Conservation (phyloP, 78 protist genomes). For the Tieghemostelium lacteum region DNA sequence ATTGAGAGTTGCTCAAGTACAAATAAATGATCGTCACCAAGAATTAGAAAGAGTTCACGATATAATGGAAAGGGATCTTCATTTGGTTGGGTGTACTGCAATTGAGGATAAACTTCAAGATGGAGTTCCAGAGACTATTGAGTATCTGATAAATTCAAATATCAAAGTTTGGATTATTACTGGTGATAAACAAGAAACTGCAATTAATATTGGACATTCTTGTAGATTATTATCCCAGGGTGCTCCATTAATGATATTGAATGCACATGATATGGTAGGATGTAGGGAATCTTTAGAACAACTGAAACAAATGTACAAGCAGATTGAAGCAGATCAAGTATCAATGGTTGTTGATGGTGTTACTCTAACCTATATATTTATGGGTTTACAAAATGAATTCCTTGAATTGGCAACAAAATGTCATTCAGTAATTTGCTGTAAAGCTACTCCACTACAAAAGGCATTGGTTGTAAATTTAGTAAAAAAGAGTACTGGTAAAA, state of each 20-base stretch:
- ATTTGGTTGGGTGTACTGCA: conserved; percentile 89
- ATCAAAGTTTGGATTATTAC: conserved; percentile 89
- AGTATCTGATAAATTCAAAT: conserved; percentile 33
- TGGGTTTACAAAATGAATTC: conserved; percentile 52
- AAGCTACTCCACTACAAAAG: conserved; percentile 94
- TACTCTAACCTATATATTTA: conserved; percentile 21
- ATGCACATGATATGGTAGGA: conserved; percentile 34
- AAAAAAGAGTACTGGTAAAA: conserved; percentile 3
- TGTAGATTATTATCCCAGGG: conserved; percentile 43
- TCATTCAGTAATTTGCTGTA: conserved; percentile 89
- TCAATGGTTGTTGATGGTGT: conserved; percentile 74
- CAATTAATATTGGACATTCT: conserved; percentile 91
- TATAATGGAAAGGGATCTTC: conserved; percentile 78
- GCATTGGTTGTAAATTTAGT: conserved; percentile 88
- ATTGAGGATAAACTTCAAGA: conserved; percentile 92
- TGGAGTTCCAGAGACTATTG: conserved; percentile 89
- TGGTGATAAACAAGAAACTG: conserved; percentile 94
- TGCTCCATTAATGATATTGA: conserved; percentile 30
- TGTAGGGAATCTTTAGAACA: not conserved
- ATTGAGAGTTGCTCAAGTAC: not conserved
- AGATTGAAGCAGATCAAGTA: not conserved
- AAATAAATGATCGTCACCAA: not conserved
- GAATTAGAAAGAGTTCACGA: conserved; percentile 9
- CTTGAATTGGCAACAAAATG: conserved; percentile 75
- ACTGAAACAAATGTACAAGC: too few relatives aligned